Conservation (phyloP, 2,329 filamentous ascomycete genomes). For the Fusarium subtropicale region DNA sequence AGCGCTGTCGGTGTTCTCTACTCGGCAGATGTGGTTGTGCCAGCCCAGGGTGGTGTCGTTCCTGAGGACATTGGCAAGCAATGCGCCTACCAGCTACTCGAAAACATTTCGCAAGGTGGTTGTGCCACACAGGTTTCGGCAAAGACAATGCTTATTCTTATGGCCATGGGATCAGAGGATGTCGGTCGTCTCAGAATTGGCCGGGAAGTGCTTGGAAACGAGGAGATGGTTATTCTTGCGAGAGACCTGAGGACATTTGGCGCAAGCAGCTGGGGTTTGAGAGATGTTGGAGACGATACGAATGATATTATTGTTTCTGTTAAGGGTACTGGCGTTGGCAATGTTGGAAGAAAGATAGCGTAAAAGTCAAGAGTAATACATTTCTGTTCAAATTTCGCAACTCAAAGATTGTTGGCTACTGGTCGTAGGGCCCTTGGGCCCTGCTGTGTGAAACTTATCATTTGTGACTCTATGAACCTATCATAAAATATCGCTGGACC, state of each 20-base stretch:
- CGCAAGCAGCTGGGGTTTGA: constrained; percentile 88
- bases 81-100: constrained; percentile 89
- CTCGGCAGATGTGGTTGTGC: constrained; percentile 83
- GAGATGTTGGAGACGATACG: constrained; percentile 76
- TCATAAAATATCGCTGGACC: neutral
- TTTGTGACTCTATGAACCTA: neutral
- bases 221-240: constrained; percentile 82
- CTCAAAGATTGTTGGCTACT: neutral
- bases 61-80: constrained; percentile 91
- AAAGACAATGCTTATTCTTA: constrained; percentile 82
- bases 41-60: constrained; percentile 81
- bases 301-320: constrained; percentile 87
- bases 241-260: constrained; percentile 91
- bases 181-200: constrained; percentile 88
- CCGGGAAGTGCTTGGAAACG: constrained; percentile 81
- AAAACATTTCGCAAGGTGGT: constrained; percentile 83
- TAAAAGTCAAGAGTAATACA: constrained; percentile 50
- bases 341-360: constrained; percentile 90
- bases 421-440: neutral
- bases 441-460: neutral
- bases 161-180: constrained; percentile 98
- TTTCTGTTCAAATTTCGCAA: constrained; percentile 33
- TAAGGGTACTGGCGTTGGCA: constrained; percentile 92
- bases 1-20: constrained; percentile 83
- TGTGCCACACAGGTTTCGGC: constrained; percentile 80